These are phyloP conservation scores for Zelopaecilomyces penicillatus DNA, from an alignment of 2,329 filamentous ascomycete species.

Conservation along the genomic window DNA sequence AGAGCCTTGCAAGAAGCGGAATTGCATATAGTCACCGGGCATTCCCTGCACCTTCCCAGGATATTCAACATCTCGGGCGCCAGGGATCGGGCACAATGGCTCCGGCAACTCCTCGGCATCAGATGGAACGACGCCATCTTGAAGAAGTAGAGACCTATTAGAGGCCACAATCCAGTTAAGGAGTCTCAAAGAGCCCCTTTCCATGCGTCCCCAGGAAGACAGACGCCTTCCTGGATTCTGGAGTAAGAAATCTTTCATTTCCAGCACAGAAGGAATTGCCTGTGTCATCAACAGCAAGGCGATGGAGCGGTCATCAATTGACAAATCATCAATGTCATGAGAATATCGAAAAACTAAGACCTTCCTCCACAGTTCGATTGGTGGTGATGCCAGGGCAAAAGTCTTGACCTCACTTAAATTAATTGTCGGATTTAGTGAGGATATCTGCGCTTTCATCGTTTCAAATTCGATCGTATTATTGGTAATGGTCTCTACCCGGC, in stretches of 20 bases:
- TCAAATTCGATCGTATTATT: not conserved
- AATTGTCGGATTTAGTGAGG: not conserved
- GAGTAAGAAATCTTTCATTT: conserved; percentile 46
- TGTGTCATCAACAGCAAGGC: conserved; percentile 41
- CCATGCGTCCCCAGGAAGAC: conserved; percentile 44
- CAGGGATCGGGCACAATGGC: not conserved
- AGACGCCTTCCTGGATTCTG: conserved; percentile 31
- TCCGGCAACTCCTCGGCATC: conserved; percentile 7
- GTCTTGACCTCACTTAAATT: not conserved
- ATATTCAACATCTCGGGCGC: conserved; percentile 20
- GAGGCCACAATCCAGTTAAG: conserved; percentile 86
- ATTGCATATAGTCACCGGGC: conserved; percentile 59
- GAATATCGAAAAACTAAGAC: conserved; percentile 17
- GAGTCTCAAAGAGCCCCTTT: conserved; percentile 56
- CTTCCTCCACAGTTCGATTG: conserved; percentile 8
- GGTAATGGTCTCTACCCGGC: not conserved
- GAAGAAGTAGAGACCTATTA: conserved; percentile 77
- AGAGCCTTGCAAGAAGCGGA: conserved; percentile 79
- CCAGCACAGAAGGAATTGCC: conserved; percentile 50
- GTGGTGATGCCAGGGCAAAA: conserved; percentile 2
- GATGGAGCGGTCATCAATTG: conserved; percentile 1
- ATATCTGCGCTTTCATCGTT: not conserved
- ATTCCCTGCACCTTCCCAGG: conserved; percentile 50
- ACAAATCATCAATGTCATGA: conserved; percentile 17
- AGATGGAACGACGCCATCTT: conserved; percentile 45